Evolutionary conservation across 2,329 filamentous ascomycete species (phyloP).

Genomic region (Trichoderma gracile): DNA sequence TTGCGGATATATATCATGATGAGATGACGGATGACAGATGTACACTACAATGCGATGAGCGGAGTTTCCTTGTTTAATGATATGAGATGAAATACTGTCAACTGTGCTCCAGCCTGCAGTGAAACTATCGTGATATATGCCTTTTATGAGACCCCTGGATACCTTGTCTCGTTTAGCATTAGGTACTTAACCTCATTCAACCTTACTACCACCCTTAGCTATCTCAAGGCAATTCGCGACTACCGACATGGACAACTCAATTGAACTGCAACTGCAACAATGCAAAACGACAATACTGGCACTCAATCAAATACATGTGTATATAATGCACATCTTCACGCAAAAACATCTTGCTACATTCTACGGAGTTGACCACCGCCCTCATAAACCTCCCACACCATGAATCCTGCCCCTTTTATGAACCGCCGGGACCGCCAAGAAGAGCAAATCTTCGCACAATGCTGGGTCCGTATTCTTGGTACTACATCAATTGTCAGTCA

Average conservation of each 20-base stretch:
- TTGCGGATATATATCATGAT: too few species aligned
- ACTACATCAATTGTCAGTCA: conserved; percentile 53
- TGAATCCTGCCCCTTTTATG: conserved; percentile 46
- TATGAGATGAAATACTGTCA: too few species aligned
- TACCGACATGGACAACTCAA: background rate
- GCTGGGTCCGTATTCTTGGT: conserved; percentile 93
- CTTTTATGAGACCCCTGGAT: too few species aligned
- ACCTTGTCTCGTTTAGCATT: too few species aligned
- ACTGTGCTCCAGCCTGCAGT: too few species aligned
- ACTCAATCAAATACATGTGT: background rate
- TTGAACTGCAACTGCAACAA: background rate
- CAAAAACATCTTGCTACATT: conserved; percentile 4
- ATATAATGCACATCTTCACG: conserved; percentile 14
- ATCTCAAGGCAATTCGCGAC: background rate
- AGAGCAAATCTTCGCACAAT: conserved; percentile 94
- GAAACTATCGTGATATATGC: too few species aligned
- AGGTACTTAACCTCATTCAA: too few species aligned
- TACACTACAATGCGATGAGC: too few species aligned
- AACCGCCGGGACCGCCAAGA: conserved; percentile 85
- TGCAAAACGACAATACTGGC: background rate
- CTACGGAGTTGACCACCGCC: background rate
- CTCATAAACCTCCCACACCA: background rate
- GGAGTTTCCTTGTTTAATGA: too few species aligned
- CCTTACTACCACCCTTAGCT: too few species aligned
- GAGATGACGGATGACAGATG: too few species aligned